Percentiles rank a stretch among this genome's conserved stretches.
These are phyloP conservation scores for Boletus bicolor DNA, from an alignment of 768 basidiomycete genomes.

Conservation along the genomic window DNA sequence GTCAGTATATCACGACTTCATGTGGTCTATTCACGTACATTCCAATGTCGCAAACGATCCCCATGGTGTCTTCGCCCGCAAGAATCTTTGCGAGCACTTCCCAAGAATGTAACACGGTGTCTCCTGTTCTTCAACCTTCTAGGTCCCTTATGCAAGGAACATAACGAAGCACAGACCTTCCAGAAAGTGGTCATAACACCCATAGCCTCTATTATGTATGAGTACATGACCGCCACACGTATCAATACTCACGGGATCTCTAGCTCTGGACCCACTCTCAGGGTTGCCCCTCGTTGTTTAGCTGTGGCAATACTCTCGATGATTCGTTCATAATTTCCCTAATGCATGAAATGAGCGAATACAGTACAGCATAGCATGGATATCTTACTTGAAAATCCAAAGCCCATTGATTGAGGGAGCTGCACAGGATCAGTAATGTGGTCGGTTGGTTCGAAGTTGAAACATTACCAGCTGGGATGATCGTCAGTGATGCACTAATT, in stretches of 20 bases:
- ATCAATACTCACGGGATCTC: constrained; percentile 75
- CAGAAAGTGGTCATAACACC: constrained; percentile 95
- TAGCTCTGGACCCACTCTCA: constrained; percentile 94
- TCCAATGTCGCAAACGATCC: constrained; percentile 95
- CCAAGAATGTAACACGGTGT: constrained; percentile 96
- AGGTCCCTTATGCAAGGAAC: neutral
- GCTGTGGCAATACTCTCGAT: constrained; percentile 84
- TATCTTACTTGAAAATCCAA: constrained; percentile 80
- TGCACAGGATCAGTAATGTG: constrained; percentile 32
- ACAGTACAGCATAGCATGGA: neutral
- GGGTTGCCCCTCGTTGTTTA: constrained; percentile 80
- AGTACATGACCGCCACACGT: neutral
- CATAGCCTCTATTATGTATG: constrained; percentile 70
- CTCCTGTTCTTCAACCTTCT: constrained; percentile 51
- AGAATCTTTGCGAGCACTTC: constrained; percentile 94
- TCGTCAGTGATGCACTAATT: neutral
- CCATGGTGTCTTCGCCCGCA: constrained; percentile 68
- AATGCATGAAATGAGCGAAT: neutral
- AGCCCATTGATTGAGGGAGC: constrained; percentile 97
- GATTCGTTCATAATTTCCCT: constrained; percentile 95
- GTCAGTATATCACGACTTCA: neutral
- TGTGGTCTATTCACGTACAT: constrained; percentile 56
- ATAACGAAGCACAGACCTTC: constrained; percentile 57
- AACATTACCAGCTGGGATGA: constrained; percentile 24
- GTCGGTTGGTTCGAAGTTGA: neutral